phyloP scores from a whole-genome alignment of 2,329 filamentous ascomycete species.

The Neofusicoccum kwambonambiense region DNA sequence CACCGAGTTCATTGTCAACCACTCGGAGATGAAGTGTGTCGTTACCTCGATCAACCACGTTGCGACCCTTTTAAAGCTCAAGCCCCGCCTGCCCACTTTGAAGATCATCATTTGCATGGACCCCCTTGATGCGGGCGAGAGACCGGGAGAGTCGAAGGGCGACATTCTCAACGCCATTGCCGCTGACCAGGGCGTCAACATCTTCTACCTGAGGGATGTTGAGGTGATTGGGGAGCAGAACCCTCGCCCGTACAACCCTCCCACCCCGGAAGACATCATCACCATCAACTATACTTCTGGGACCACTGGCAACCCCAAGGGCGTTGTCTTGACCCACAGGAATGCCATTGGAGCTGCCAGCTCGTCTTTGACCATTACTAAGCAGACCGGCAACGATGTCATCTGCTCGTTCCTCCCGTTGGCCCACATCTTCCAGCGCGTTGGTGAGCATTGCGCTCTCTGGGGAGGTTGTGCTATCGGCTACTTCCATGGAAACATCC shows the following conservation, averaged over 20 bases:
- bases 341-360: constrained; percentile 75
- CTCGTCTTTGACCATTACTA: constrained; percentile 55
- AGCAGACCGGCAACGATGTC: constrained; percentile 59
- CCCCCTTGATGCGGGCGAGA: constrained; percentile 75
- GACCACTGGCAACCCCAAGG: constrained; percentile 80
- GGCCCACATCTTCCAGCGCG: constrained; percentile 89
- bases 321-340: constrained; percentile 77
- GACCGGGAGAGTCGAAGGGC: constrained; percentile 72
- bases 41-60: constrained; percentile 79
- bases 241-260: constrained; percentile 68
- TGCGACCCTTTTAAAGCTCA: constrained; percentile 75
- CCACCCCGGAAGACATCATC: constrained; percentile 70
- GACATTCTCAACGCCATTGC: constrained; percentile 76
- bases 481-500: constrained; percentile 90
- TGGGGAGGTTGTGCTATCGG: constrained; percentile 74
- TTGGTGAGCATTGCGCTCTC: constrained; percentile 74
- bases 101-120: constrained; percentile 90
- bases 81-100: constrained; percentile 71
- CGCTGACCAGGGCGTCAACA: constrained; percentile 68
- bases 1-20: constrained; percentile 94
- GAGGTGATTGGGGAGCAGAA: constrained; percentile 75
- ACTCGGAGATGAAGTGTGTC: constrained; percentile 73
- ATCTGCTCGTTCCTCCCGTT: constrained; percentile 86
- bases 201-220: constrained; percentile 77
- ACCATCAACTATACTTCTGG: constrained; percentile 93